Base-by-base conservation (phyloP, 2,329 filamentous ascomycete genomes). In the Alternaria sp. region DNA sequence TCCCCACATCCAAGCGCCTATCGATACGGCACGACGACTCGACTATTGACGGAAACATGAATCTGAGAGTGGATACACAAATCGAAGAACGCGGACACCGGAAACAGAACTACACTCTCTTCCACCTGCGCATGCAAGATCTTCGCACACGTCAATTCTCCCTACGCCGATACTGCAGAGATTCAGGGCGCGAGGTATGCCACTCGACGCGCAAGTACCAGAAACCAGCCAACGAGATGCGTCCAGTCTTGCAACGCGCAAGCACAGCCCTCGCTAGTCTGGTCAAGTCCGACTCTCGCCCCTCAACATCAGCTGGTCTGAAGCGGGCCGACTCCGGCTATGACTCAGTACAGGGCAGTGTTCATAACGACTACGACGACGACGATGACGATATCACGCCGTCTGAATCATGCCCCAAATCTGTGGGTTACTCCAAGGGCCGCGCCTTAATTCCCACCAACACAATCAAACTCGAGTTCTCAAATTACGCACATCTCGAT, bases 51-150 rank as follows among this genome's bases (percentile, higher is more conserved):
- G 94, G 94, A 34, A 97, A 97, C 82, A 96, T 97, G 92, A 98
- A 98, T 75, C 84, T 99, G 56, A 89, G 93, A 31, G 84, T 98
- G 58, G 93, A 97, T 74, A 94, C 92, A 5, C 82, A 90, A 62
- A 85, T 91, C 44, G 79, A 81, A 26, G 80, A 81, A 26, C 83
- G 84, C 26, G 85, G 85, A 39, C 82, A 84, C 40, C 79, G 80
- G 51, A 85, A 85, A 63, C 85, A 88, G 62, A 87, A 87, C 67
- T 86, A 90, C 69, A 91, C 88, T 5, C 88, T 99, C 46, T 98
- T 97, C 79, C 94, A 99, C 77, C 83, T 98, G 60, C 90, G 93
- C 70, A 97, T 99, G 92, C 89, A 97, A 75, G 92, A 98, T 77
- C 81, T 98, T 54, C 88, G 88, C 71, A 88, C 88, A 67, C 87